Evolutionary conservation across 202 grass and related monocot genomes (phyloP).

Genomic region (Miscanthus sacchariflorus): DNA sequence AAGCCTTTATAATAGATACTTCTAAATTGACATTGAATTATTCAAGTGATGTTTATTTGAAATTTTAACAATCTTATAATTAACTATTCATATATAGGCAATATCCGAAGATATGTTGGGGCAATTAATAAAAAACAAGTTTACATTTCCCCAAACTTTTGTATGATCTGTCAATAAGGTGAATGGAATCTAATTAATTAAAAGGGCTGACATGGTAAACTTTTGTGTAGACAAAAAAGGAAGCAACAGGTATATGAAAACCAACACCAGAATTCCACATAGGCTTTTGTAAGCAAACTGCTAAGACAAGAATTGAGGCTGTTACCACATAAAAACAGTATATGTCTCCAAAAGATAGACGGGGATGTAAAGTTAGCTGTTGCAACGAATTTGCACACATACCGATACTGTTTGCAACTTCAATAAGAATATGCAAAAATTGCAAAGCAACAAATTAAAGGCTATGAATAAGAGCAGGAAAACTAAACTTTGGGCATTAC

Average conservation of each 20-base stretch:
- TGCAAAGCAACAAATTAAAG: not conserved
- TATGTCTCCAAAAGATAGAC: not conserved
- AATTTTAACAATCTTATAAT: not conserved
- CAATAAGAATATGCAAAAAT: not conserved
- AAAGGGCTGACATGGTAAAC: not conserved
- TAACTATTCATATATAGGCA: not conserved
- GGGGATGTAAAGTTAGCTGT: not conserved
- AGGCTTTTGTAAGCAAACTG: not conserved
- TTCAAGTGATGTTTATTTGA: too few relatives aligned
- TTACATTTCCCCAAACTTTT: not conserved
- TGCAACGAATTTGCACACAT: not conserved
- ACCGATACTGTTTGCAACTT: not conserved
- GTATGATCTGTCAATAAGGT: not conserved
- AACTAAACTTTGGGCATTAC: not conserved
- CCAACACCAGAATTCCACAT: not conserved
- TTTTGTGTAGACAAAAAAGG: not conserved
- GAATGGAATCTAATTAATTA: not conserved
- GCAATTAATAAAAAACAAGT: too few relatives aligned
- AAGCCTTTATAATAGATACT: too few relatives aligned
- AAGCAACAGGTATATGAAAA: not conserved
- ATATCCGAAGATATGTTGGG: too few relatives aligned
- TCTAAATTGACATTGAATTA: too few relatives aligned
- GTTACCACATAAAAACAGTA: not conserved
- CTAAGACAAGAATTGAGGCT: not conserved
- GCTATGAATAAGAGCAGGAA: not conserved